Conservation (phyloP, 805 yeast genomes). For the Blastobotrys muscicola region DNA sequence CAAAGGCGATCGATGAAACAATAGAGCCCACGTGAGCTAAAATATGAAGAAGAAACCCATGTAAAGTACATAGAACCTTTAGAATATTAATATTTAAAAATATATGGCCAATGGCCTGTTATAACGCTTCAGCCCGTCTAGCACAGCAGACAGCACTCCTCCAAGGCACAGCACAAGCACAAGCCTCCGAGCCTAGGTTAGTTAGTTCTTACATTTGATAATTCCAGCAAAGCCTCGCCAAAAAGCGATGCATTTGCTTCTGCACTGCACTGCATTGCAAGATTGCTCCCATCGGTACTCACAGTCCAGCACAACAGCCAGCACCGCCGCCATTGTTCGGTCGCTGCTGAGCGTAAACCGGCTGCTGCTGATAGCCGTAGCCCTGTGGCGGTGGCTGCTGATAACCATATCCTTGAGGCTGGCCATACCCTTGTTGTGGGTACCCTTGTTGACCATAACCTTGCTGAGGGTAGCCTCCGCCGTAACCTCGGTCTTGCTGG, state of each 20-base stretch:
- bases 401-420: constrained; percentile 13
- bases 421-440: constrained; percentile 14
- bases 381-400: constrained; percentile 25
- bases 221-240: neutral
- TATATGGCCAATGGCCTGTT: neutral
- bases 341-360: constrained; percentile 28
- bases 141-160: constrained; percentile 10
- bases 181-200: constrained; percentile 13
- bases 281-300: constrained; percentile 2
- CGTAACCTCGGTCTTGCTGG: constrained; percentile 8
- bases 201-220: neutral
- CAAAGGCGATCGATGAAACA: too few relatives aligned
- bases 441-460: constrained; percentile 13
- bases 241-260: neutral
- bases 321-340: constrained; percentile 18
- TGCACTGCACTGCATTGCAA: constrained; percentile 3
- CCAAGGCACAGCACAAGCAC: constrained; percentile 18
- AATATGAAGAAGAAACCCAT: too few relatives aligned
- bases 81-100: constrained; percentile 2
- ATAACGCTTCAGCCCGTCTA: neutral
- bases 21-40: too few relatives aligned
- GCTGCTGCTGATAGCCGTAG: constrained; percentile 27
- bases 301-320: constrained; percentile 21
- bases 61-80: constrained; percentile 1
- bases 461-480: constrained; percentile 10